Evolutionary conservation across 768 basidiomycete genomes (phyloP).

Genomic region (Austroboletus festivus): DNA sequence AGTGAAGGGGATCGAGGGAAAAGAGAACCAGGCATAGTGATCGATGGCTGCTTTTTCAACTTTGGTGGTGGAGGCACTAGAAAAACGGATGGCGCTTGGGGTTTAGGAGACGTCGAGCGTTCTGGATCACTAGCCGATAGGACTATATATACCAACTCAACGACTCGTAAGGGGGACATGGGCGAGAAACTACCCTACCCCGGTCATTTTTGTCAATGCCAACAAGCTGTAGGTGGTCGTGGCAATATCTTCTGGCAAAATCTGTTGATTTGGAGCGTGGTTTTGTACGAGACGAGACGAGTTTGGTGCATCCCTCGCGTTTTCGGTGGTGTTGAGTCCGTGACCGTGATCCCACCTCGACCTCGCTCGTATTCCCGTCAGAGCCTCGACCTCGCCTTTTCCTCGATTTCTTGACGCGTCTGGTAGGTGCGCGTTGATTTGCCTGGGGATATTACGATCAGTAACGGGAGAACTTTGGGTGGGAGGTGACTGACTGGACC

Average conservation of each 20-base stretch:
- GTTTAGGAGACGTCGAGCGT: conserved; percentile 20
- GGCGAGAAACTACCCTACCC: conserved; percentile 17
- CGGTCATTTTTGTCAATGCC: conserved; percentile 12
- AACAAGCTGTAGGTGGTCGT: not conserved
- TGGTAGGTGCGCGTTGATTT: conserved; percentile 10
- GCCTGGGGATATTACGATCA: conserved; percentile 15
- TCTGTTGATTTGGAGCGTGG: conserved; percentile 23
- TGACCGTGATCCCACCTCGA: conserved; percentile 7
- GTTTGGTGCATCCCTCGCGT: conserved; percentile 11
- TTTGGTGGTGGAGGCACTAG: conserved; percentile 32
- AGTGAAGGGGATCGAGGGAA: conserved; percentile 73
- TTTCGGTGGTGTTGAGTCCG: conserved; percentile 6
- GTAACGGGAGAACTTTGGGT: not conserved
- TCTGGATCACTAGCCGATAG: conserved; percentile 20
- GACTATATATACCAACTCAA: conserved; percentile 17
- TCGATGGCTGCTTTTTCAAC: conserved; percentile 35
- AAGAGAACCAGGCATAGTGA: conserved; percentile 78
- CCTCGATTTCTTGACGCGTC: conserved; percentile 7
- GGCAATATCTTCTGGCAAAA: not conserved
- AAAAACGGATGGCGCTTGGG: conserved; percentile 8
- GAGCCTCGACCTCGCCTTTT: conserved; percentile 7
- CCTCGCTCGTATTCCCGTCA: conserved; percentile 15
- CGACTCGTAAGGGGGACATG: not conserved
- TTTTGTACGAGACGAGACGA: conserved; percentile 8
- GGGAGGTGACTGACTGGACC: conserved; percentile 15